Percentiles rank a stretch among this genome's conserved stretches.
phyloP scores from a whole-genome alignment of 306 rosid genomes.

The barrel medic (Medicago truncatula) region DNA sequence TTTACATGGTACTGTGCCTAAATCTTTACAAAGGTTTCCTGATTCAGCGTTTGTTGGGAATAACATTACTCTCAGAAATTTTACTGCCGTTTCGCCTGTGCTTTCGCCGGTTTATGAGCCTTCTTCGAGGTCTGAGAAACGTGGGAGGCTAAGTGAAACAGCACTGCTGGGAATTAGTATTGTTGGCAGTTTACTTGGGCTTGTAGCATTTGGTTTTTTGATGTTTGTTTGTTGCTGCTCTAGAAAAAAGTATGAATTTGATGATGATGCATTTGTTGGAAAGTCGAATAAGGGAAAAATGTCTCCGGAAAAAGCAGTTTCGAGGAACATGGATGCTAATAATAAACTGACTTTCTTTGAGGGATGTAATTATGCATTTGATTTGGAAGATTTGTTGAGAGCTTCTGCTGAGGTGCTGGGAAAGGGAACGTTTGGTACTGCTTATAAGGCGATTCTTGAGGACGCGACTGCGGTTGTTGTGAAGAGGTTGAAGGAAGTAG shows the following conservation, averaged over 20 bases:
- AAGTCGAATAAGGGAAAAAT: constrained; percentile 76
- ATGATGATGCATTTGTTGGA: constrained; percentile 53
- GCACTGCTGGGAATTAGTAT: constrained; percentile 68
- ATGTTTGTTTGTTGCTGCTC: constrained; percentile 58
- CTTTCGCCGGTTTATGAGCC: constrained; percentile 46
- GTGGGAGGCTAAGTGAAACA: constrained; percentile 63
- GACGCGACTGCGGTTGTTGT: constrained; percentile 56
- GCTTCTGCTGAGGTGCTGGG: constrained; percentile 60
- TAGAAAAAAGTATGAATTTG: constrained; percentile 51
- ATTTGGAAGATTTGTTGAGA: constrained; percentile 56
- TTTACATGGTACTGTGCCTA: constrained; percentile 69
- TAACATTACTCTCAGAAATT: constrained; percentile 50
- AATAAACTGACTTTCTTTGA: constrained; percentile 53
- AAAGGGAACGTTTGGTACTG: constrained; percentile 55
- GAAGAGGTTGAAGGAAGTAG: constrained; percentile 58
- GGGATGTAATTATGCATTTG: constrained; percentile 54
- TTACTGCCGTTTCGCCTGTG: constrained; percentile 50
- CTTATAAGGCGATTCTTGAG: constrained; percentile 55
- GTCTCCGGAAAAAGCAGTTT: constrained; percentile 86
- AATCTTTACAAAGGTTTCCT: constrained; percentile 67
- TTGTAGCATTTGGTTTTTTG: constrained; percentile 62
- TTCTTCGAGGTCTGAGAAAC: constrained; percentile 42
- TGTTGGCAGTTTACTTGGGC: constrained; percentile 64
- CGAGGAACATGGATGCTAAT: constrained; percentile 78
- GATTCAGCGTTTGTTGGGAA: constrained; percentile 70